A percentile compares a stretch with the other conserved stretches of the same genome.
Evolutionary conservation across 805 yeast genomes (phyloP).

Genomic region (Yarrowia sp.): DNA sequence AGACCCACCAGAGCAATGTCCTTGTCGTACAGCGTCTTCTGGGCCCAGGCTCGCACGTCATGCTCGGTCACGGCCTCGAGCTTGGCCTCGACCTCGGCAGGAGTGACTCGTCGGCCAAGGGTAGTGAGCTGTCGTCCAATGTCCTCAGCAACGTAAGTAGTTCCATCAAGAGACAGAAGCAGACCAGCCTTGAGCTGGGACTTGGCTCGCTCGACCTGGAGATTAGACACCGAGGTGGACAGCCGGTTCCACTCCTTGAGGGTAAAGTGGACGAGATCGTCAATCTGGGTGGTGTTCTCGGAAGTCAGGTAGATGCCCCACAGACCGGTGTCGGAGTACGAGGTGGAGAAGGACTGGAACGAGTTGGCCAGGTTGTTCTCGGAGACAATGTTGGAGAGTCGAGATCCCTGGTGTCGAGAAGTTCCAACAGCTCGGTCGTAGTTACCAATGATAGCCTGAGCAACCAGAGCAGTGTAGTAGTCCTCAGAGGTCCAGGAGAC

Average conservation of each 20-base stretch:
- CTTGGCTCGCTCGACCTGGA: constrained; percentile 91
- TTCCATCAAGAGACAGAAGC: constrained; percentile 84
- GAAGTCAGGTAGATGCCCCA: constrained; percentile 95
- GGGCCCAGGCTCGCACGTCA: constrained; percentile 87
- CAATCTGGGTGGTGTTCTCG: constrained; percentile 67
- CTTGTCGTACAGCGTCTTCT: constrained; percentile 68
- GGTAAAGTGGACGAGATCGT: constrained; percentile 68
- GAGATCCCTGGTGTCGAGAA: constrained; percentile 81
- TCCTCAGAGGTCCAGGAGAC: constrained; percentile 96
- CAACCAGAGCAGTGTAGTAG: constrained; percentile 90
- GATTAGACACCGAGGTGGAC: constrained; percentile 73
- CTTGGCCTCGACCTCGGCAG: constrained; percentile 69
- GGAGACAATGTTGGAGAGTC: constrained; percentile 65
- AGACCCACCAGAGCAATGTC: constrained; percentile 90
- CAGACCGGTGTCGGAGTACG: constrained; percentile 94
- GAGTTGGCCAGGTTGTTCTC: constrained; percentile 77
- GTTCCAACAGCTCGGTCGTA: constrained; percentile 94
- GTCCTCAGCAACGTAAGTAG: constrained; percentile 95
- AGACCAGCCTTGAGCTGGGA: constrained; percentile 92
- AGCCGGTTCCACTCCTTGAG: constrained; percentile 86
- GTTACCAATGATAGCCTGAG: constrained; percentile 94
- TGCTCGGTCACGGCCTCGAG: constrained; percentile 74
- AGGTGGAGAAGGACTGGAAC: constrained; percentile 93
- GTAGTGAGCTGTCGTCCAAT: constrained; percentile 96
- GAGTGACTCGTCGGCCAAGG: constrained; percentile 75